A percentile compares a stretch with the other conserved stretches of the same genome.
These are phyloP conservation scores for Hymenoscyphus albidus DNA, from an alignment of 2,329 filamentous ascomycete species.

Conservation along the genomic window DNA sequence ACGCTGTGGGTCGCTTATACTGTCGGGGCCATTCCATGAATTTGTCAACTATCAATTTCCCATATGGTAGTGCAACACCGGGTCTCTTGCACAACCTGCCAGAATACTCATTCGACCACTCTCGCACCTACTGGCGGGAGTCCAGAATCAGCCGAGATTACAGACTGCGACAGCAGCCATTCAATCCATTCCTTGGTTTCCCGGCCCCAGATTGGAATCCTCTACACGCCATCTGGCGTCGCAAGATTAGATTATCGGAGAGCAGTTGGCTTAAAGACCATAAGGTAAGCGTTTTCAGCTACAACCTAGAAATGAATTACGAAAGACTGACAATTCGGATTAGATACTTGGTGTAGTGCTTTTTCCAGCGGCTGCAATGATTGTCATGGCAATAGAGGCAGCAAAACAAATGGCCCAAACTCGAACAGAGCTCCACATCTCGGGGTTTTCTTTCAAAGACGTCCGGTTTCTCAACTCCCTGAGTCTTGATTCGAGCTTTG, in stretches of 20 bases:
- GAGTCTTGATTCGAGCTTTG: background rate
- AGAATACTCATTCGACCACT: slow-evolving; percentile 11
- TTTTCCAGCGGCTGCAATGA: slow-evolving; percentile 21
- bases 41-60: background rate
- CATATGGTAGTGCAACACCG: background rate
- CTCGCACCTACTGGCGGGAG: slow-evolving; percentile 9
- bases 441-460: background rate
- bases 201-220: slow-evolving; percentile 15
- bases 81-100: slow-evolving; percentile 29
- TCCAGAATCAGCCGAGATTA: slow-evolving; percentile 7
- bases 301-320: background rate
- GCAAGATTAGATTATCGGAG: slow-evolving; percentile 37
- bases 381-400: slow-evolving; percentile 6
- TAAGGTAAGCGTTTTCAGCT: slow-evolving; percentile 15
- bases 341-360: slow-evolving; percentile 22
- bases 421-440: background rate
- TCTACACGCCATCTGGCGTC: background rate
- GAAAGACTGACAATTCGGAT: background rate
- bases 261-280: background rate
- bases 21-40: slow-evolving; percentile 41
- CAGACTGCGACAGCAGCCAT: slow-evolving; percentile 38
- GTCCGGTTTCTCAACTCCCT: background rate
- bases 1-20: slow-evolving; percentile 37
- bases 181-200: slow-evolving; percentile 45
- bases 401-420: background rate